Evolutionary conservation across 805 yeast species (phyloP).

Genomic region (Suhomyces kilbournensis): DNA sequence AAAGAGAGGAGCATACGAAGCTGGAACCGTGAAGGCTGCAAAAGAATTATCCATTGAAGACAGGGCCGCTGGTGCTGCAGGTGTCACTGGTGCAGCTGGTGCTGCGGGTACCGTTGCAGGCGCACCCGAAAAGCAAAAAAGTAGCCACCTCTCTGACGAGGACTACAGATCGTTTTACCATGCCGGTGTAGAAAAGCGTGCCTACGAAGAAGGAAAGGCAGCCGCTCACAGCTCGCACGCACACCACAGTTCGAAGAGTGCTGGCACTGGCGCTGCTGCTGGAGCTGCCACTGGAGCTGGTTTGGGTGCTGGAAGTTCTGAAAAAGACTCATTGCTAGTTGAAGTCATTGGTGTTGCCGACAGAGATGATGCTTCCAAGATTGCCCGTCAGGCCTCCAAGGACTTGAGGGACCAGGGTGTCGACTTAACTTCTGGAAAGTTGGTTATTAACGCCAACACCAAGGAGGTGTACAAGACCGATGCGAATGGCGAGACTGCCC

Average conservation of each 20-base stretch:
- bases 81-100: constrained; percentile 5
- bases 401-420: constrained; percentile 30
- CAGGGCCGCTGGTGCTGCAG: constrained; percentile 6
- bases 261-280: constrained; percentile 2
- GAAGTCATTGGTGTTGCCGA: constrained; percentile 37
- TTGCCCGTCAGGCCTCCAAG: constrained; percentile 31
- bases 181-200: constrained; percentile 14
- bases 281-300: constrained; percentile 12
- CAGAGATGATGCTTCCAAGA: constrained; percentile 24
- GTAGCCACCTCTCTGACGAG: neutral
- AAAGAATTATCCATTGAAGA: neutral
- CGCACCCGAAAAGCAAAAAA: constrained; percentile 1
- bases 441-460: constrained; percentile 32
- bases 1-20: constrained; percentile 7
- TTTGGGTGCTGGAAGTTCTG: neutral
- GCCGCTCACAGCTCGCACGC: constrained; percentile 3
- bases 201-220: constrained; percentile 17
- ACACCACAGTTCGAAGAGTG: neutral
- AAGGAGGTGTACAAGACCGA: constrained; percentile 30
- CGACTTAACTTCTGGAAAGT: constrained; percentile 31
- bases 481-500: neutral
- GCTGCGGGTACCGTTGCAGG: constrained; percentile 6
- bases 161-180: constrained; percentile 9
- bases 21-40: constrained; percentile 3
- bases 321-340: constrained; percentile 15